phyloP scores from a whole-genome alignment of 1,284 basidiomycete genomes.

The Rhodotorula sp. region DNA sequence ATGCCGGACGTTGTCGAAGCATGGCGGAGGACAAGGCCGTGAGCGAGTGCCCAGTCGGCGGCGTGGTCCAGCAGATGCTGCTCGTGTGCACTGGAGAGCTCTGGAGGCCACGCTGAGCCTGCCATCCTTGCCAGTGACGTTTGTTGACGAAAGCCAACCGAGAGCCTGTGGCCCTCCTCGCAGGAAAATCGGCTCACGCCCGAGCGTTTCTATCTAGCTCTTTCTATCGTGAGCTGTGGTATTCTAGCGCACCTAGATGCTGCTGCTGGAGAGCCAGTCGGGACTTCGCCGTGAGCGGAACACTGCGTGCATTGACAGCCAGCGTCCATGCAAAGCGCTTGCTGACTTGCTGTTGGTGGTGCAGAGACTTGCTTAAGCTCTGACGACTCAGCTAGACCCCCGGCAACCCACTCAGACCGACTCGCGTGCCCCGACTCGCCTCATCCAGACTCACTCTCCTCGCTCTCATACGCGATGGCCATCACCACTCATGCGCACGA shows the following conservation, averaged over 20 bases:
- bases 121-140: background rate
- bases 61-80: slow-evolving; percentile 50
- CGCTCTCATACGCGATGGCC: background rate
- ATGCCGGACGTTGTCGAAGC: slow-evolving; percentile 55
- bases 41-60: slow-evolving; percentile 78
- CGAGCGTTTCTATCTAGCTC: too few relatives aligned
- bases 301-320: background rate
- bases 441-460: background rate
- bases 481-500: background rate
- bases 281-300: background rate
- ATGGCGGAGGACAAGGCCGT: slow-evolving; percentile 63
- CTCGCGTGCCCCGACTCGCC: too few relatives aligned
- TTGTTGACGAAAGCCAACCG: background rate
- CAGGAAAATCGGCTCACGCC: too few relatives aligned
- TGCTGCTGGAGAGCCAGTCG: background rate
- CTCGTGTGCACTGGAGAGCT: slow-evolving; percentile 3
- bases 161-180: background rate
- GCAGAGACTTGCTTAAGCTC: too few relatives aligned
- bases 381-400: too few relatives aligned
- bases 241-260: background rate
- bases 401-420: too few relatives aligned
- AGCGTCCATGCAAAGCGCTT: background rate
- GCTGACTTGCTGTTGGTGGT: too few relatives aligned
- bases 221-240: too few relatives aligned
- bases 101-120: background rate